Evolutionary conservation across 2,329 filamentous ascomycete species (phyloP).

Genomic region (Rhynchosporium agropyri): DNA sequence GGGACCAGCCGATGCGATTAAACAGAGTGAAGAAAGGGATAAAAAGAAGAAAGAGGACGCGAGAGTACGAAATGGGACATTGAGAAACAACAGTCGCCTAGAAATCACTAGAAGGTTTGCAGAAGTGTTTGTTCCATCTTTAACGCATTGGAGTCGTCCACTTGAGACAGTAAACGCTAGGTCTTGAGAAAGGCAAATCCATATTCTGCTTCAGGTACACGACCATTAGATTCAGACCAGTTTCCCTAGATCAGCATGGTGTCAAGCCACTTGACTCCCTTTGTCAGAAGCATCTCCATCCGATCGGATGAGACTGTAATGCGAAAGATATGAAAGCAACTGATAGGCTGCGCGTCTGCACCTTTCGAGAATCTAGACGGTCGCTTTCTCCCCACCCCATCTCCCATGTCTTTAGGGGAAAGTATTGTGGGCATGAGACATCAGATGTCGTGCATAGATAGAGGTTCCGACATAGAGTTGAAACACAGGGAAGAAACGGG

Average conservation of each 20-base stretch:
- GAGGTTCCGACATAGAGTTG: not conserved
- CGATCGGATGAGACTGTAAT: slow-evolving; percentile 1
- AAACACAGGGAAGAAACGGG: not conserved
- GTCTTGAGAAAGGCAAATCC: too few species aligned
- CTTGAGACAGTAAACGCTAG: too few species aligned
- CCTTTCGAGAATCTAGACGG: too few species aligned
- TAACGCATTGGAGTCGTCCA: slow-evolving; percentile 2
- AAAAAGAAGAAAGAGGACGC: not conserved
- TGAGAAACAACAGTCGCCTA: slow-evolving; percentile 9
- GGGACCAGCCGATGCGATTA: slow-evolving; percentile 23
- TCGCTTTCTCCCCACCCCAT: too few species aligned
- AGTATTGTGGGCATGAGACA: not conserved
- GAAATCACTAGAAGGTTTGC: not conserved
- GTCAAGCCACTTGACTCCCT: not conserved
- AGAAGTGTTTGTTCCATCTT: not conserved
- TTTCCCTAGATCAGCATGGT: too few species aligned
- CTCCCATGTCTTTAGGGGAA: too few species aligned
- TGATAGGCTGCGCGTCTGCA: not conserved
- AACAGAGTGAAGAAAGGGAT: not conserved
- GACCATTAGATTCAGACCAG: not conserved
- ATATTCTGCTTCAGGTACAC: not conserved
- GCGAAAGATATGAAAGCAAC: not conserved
- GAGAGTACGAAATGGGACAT: not conserved
- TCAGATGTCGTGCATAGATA: slow-evolving; percentile 2
- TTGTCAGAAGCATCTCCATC: not conserved